These are phyloP conservation scores for Secale cereale DNA, from an alignment of 176 grass and related monocot genomes.

Conservation along the genomic window DNA sequence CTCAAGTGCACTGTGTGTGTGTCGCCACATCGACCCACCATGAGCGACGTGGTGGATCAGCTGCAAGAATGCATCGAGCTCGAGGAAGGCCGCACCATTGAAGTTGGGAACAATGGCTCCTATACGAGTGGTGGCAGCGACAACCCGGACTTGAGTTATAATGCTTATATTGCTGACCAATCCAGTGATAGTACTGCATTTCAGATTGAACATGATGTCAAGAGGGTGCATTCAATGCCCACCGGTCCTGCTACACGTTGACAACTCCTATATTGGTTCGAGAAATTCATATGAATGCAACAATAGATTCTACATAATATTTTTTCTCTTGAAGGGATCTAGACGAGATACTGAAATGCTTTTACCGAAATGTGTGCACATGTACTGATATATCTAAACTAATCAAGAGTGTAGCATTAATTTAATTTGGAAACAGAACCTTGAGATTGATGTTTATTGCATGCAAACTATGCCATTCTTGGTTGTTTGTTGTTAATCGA, in stretches of 20 bases:
- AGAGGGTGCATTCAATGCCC: not conserved
- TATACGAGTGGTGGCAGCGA: not conserved
- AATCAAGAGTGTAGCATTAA: no score
- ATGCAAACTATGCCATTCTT: no score
- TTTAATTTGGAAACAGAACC: no score
- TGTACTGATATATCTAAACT: no score
- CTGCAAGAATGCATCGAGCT: not conserved
- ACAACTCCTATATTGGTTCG: not conserved
- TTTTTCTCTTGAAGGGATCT: no score
- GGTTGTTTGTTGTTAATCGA: no score
- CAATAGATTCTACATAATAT: no score
- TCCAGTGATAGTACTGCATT: not conserved
- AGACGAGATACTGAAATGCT: no score
- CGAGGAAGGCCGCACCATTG: not conserved
- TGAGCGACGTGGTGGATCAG: not conserved
- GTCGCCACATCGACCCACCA: not conserved
- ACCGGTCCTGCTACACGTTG: not conserved
- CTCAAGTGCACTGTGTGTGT: not conserved
- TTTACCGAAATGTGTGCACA: no score
- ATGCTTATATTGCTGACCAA: not conserved
- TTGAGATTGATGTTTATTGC: no score
- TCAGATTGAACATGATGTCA: not conserved
- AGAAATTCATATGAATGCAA: no score
- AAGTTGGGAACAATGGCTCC: not conserved
- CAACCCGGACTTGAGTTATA: not conserved